A percentile compares a stretch with the other conserved stretches of the same genome.
These are phyloP conservation scores for Fusarium globosum DNA, from an alignment of 2,329 filamentous ascomycete species.

Conservation along the genomic window DNA sequence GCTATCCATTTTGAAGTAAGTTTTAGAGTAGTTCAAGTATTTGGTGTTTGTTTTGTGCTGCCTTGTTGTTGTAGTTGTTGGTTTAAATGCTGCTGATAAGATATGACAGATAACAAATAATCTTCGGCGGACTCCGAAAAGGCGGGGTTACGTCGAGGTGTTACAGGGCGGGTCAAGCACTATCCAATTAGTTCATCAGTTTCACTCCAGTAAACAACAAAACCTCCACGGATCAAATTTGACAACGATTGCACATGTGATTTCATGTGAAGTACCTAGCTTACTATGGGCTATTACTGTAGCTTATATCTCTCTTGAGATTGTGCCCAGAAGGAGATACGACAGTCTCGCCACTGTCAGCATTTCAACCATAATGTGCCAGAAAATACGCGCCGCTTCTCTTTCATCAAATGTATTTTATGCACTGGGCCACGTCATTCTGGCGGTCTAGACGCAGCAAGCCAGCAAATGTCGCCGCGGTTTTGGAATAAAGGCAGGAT, in stretches of 20 bases:
- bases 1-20: not conserved
- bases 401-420: fast-evolving
- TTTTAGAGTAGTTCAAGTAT: too few species aligned
- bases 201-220: not conserved
- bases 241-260: not conserved
- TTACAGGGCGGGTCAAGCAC: not conserved
- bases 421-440: not conserved
- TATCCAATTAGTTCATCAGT: fast-evolving
- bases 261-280: not conserved
- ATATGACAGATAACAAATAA: not conserved
- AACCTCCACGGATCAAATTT: not conserved
- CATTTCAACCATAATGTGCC: not conserved
- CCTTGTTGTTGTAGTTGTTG: not conserved
- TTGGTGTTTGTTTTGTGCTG: not conserved
- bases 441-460: not conserved
- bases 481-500: fast-evolving
- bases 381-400: not conserved
- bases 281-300: not conserved
- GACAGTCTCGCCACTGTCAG: not conserved
- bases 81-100: not conserved
- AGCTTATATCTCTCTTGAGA: too few species aligned
- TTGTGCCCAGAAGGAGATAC: too few species aligned
- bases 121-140: not conserved
- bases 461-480: fast-evolving
- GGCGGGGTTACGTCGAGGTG: not conserved